Evolutionary conservation across 148 eudicot species (phyloP), one percentile per base, ranked within the genome.

Genomic region (Diospyros kaki): DNA sequence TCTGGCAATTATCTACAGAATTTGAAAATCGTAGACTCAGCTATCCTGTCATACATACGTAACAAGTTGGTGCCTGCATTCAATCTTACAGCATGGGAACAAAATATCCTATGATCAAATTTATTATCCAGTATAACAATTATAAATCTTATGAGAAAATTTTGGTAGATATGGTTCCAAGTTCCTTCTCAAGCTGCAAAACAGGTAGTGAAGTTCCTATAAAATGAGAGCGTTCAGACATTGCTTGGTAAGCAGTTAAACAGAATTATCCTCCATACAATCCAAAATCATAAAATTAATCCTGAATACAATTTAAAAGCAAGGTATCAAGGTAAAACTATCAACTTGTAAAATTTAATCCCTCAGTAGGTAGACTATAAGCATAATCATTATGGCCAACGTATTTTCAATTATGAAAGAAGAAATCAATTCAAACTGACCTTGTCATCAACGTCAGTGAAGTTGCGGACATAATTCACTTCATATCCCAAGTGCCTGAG

Each of bases 371-470:
- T 28, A 28, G 28, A 28, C 0, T 28, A 28, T 28, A 28, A 28
- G 28, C 28, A 28, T 28, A 28, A 28, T 28, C 28, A 28, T 28
- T 28, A 28, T 28, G 28, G 28, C 28, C 28, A 28, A 51, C 2
- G 1, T 11, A 54, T 9, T 11, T 11, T 15, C n/a, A 6, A 14
- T 4, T 3, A 4, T 65, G 50, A 44, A 46, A 44, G 58, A 63
- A 56, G 28, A 28, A 2, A 59, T 75, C 46, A 78, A 45, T 48
- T 17, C 18, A 9, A 41, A 50, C 88, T 78, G 50, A 90, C 98
- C 96, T 94, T 94, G 83, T 94, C 97, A 89, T 94, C 98, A 66
- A 94, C 97, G 77, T 94, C 98, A 1, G 98, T 94, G 83, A 94
- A 94, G 82, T 94, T 94, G 70, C 98, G 90, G 51, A 94, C 96